A percentile compares a stretch with the other conserved stretches of the same genome.
These are phyloP conservation scores for Colletotrichum navitas DNA, from an alignment of 2,329 filamentous ascomycete species.

Conservation along the genomic window DNA sequence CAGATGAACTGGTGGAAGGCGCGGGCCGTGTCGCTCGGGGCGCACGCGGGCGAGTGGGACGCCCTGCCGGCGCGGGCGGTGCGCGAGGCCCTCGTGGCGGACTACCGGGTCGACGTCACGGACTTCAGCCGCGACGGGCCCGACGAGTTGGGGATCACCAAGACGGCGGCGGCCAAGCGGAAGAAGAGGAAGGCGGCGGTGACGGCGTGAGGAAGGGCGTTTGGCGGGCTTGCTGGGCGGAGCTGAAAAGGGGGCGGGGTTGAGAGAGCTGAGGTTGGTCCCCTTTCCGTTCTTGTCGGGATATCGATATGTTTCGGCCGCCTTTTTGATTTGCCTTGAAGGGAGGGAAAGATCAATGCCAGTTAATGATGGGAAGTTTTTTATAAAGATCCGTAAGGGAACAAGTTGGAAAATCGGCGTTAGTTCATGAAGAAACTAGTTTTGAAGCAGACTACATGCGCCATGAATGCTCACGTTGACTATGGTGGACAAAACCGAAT, in stretches of 20 bases:
- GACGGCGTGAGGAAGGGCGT: not conserved
- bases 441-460: not conserved
- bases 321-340: not conserved
- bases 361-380: not conserved
- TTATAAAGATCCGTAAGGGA: not conserved
- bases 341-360: not conserved
- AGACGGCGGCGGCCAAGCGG: not conserved
- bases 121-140: constrained; percentile 6
- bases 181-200: not conserved
- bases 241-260: too few relatives aligned
- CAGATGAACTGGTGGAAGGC: constrained; percentile 16
- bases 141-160: not conserved
- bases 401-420: not conserved
- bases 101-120: constrained; percentile 6
- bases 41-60: not conserved
- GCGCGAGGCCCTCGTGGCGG: constrained; percentile 4
- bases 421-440: not conserved
- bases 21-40: not conserved
- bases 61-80: not conserved
- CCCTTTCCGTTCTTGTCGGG: not conserved
- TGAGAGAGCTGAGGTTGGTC: not conserved
- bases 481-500: not conserved
- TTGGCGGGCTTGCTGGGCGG: not conserved
- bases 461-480: not conserved
- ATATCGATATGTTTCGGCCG: not conserved